Percentiles rank a stretch among this genome's conserved stretches.
These are phyloP conservation scores for Hypoxylon intermedium DNA, from an alignment of 495 filamentous ascomycete genomes.

Conservation along the genomic window DNA sequence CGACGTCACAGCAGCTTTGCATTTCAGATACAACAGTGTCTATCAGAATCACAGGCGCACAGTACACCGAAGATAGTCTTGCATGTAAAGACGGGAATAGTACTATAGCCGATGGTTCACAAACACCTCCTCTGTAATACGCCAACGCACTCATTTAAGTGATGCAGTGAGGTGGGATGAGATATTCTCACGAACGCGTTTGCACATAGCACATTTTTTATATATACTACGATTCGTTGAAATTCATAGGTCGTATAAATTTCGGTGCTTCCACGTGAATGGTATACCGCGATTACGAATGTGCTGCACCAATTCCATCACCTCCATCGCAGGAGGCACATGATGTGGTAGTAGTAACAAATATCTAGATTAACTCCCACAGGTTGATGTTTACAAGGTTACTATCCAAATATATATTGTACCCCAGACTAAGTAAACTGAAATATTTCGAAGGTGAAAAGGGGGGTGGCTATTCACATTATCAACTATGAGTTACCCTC, in stretches of 20 bases:
- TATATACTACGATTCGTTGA: too few species aligned
- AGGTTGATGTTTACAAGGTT: too few species aligned
- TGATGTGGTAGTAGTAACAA: background rate
- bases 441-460: too few species aligned
- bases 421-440: too few species aligned
- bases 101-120: slow-evolving; percentile 18
- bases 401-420: too few species aligned
- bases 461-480: background rate
- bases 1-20: background rate
- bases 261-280: background rate
- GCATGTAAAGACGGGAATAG: slow-evolving; percentile 16
- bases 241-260: too few species aligned
- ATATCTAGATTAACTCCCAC: too few species aligned
- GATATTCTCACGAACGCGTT: too few species aligned
- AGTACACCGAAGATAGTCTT: slow-evolving; percentile 1
- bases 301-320: slow-evolving; percentile 1
- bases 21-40: slow-evolving; percentile 1
- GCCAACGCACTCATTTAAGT: too few species aligned
- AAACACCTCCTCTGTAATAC: background rate
- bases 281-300: background rate
- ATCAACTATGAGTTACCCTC: background rate
- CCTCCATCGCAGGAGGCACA: background rate
- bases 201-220: too few species aligned
- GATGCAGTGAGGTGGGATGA: too few species aligned
- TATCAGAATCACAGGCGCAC: background rate